These are phyloP conservation scores for Coemansia sp. DNA, from an alignment of 192 early-diverging fungal species.

Conservation along the genomic window DNA sequence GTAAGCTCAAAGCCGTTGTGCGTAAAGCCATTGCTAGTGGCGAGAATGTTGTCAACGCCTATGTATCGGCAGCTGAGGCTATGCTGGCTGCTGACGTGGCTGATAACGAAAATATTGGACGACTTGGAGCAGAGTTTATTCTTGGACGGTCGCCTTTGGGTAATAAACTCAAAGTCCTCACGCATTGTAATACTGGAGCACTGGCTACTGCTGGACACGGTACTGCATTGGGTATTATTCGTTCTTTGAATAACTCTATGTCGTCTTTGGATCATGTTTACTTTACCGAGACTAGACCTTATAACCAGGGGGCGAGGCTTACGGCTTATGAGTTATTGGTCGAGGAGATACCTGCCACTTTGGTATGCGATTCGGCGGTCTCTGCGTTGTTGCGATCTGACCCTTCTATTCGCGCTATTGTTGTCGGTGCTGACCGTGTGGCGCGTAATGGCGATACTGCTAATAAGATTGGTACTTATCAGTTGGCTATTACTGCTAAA, in stretches of 20 bases:
- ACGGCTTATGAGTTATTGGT: slow-evolving; percentile 92
- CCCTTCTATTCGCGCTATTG: slow-evolving; percentile 70
- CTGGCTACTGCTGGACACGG: slow-evolving; percentile 83
- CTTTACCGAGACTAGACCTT: slow-evolving; percentile 96
- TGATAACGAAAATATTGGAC: slow-evolving; percentile 88
- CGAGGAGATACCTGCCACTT: slow-evolving; percentile 89
- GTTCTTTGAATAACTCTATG: slow-evolving; percentile 61
- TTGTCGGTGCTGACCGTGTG: slow-evolving; percentile 97
- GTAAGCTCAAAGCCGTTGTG: slow-evolving; percentile 45
- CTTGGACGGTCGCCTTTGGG: not conserved
- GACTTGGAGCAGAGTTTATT: slow-evolving; percentile 67
- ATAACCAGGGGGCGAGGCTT: slow-evolving; percentile 95
- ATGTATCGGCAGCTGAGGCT: slow-evolving; percentile 69
- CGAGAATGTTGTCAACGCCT: slow-evolving; percentile 57
- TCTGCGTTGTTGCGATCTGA: slow-evolving; percentile 73
- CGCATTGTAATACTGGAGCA: slow-evolving; percentile 97
- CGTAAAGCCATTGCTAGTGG: slow-evolving; percentile 11
- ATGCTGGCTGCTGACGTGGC: slow-evolving; percentile 85
- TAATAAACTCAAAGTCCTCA: slow-evolving; percentile 63
- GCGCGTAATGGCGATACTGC: slow-evolving; percentile 97
- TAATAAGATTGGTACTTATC: slow-evolving; percentile 99
- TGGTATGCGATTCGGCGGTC: slow-evolving; percentile 90
- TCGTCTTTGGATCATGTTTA: slow-evolving; percentile 69
- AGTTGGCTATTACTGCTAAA: slow-evolving; percentile 88
- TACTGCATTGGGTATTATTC: slow-evolving; percentile 93